These are phyloP conservation scores for Protostelium mycophagum DNA, from an alignment of 78 protist species.

Conservation along the genomic window DNA sequence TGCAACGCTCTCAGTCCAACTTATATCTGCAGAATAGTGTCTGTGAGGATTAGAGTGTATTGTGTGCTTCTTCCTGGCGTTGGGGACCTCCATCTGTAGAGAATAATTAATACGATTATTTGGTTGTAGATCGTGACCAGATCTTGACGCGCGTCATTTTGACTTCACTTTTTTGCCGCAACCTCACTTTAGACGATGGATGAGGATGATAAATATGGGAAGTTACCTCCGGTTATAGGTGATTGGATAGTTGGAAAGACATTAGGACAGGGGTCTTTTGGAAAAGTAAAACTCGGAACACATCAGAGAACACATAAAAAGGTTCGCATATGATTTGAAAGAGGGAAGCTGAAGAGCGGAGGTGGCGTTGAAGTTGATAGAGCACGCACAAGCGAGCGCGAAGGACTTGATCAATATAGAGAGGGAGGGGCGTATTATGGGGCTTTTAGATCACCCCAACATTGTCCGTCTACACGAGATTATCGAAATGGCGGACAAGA, in stretches of 20 bases:
- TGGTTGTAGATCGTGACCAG: no score
- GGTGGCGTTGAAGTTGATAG: slow-evolving; percentile 59
- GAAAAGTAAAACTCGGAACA: slow-evolving; percentile 57
- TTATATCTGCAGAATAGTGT: no score
- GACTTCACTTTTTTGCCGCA: no score
- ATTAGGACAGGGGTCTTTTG: slow-evolving; percentile 52
- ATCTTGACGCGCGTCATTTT: no score
- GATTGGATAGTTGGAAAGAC: slow-evolving; percentile 35
- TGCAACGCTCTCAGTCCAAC: no score
- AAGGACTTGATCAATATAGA: slow-evolving; percentile 42
- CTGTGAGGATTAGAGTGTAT: no score
- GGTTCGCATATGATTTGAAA: slow-evolving; percentile 22
- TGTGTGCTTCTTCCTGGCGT: no score
- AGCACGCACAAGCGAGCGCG: slow-evolving; percentile 27
- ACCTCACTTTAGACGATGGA: neutral
- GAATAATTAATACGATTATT: no score
- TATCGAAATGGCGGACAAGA: slow-evolving; percentile 28
- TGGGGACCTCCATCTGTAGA: no score
- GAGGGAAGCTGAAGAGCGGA: neutral
- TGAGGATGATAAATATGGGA: neutral
- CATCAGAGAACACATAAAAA: slow-evolving; percentile 31
- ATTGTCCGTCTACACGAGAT: slow-evolving; percentile 55
- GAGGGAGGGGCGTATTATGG: slow-evolving; percentile 55
- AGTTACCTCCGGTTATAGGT: neutral
- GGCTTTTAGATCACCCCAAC: slow-evolving; percentile 55